These are phyloP conservation scores for Monotropa hypopitys DNA, from an alignment of 179 eudicot species.

Conservation along the genomic window DNA sequence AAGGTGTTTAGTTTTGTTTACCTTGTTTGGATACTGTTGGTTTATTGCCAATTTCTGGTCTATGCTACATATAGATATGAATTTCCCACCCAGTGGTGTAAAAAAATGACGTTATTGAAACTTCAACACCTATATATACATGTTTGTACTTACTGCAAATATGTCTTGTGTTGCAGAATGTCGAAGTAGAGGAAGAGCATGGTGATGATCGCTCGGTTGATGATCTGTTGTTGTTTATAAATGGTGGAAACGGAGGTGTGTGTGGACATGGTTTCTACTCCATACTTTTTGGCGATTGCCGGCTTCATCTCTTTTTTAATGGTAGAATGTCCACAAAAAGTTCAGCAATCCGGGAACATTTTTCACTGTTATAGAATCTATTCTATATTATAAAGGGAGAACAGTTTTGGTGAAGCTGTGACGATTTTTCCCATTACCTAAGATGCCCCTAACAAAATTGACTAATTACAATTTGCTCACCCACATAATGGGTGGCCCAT, in stretches of 20 bases:
- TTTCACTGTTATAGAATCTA: neutral
- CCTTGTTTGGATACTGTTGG: neutral
- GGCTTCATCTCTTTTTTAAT: neutral
- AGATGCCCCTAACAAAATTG: too few relatives aligned
- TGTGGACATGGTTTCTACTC: neutral
- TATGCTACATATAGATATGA: neutral
- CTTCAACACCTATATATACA: neutral
- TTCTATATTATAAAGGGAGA: too few relatives aligned
- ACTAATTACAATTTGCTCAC: too few relatives aligned
- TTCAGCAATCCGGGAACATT: neutral
- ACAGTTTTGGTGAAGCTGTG: too few relatives aligned
- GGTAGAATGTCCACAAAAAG: neutral
- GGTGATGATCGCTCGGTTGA: conserved; percentile 69
- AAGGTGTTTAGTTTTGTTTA: conserved; percentile 27
- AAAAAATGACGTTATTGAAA: neutral
- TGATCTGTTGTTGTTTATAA: conserved; percentile 66
- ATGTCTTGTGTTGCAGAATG: conserved; percentile 21
- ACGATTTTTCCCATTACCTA: too few relatives aligned
- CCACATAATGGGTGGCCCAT: too few relatives aligned
- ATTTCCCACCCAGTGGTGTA: neutral
- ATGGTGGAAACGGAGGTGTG: conserved; percentile 43
- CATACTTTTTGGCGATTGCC: neutral
- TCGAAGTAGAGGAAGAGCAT: conserved; percentile 45
- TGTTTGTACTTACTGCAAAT: neutral
- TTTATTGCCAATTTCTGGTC: neutral